Evolutionary conservation across 441 rosid genomes (phyloP).

Genomic region (Macaranga tanarius): DNA sequence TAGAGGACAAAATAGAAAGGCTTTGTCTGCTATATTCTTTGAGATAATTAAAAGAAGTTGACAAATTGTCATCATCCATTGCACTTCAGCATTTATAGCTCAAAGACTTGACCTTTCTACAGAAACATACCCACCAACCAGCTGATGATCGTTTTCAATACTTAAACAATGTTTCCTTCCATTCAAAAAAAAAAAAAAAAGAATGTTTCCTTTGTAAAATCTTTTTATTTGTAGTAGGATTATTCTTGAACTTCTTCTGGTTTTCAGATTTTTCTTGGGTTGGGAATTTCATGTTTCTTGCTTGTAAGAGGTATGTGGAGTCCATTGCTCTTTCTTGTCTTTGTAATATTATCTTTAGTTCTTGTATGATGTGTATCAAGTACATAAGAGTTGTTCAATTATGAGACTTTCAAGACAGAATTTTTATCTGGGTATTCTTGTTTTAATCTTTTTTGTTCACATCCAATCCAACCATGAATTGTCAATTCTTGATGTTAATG

Average conservation of each 20-base stretch:
- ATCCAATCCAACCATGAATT: slow-evolving; percentile 19
- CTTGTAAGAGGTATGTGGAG: slow-evolving; percentile 38
- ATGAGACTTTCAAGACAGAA: neutral
- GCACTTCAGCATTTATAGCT: slow-evolving; percentile 25
- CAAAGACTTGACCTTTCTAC: neutral
- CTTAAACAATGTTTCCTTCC: neutral
- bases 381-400: neutral
- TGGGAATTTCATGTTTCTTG: slow-evolving; percentile 15
- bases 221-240: neutral
- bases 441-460: slow-evolving; percentile 20
- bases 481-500: slow-evolving; percentile 21
- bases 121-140: slow-evolving; percentile 8
- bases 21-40: slow-evolving; percentile 24
- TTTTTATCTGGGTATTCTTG: slow-evolving; percentile 23
- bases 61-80: slow-evolving; percentile 25
- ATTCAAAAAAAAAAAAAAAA: too few relatives aligned
- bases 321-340: slow-evolving; percentile 9
- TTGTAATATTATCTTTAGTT: neutral
- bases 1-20: slow-evolving; percentile 15
- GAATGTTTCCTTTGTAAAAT: too few relatives aligned
- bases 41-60: slow-evolving; percentile 23
- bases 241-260: neutral
- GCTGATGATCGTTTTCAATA: neutral
- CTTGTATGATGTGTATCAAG: neutral
- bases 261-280: slow-evolving; percentile 22